Percentiles rank a stretch among this genome's conserved stretches.
Conservation (phyloP, 2,329 filamentous ascomycete species). For the Cercospora sp. region DNA sequence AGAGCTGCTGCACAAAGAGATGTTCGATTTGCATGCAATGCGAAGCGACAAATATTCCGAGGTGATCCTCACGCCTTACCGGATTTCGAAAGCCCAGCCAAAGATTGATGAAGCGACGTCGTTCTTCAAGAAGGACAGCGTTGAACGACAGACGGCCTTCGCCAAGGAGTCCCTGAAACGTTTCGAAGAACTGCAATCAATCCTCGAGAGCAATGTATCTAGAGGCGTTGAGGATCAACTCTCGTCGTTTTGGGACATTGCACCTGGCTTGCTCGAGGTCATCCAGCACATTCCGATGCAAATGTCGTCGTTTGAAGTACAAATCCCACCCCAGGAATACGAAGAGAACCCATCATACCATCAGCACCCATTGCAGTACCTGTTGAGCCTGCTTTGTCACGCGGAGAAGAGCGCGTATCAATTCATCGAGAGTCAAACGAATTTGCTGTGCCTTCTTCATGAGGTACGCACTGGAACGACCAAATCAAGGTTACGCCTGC, state of each 20-base stretch:
- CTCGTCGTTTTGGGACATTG: constrained; percentile 97
- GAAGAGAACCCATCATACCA: constrained; percentile 83
- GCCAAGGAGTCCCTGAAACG: constrained; percentile 72
- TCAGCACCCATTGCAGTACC: constrained; percentile 81
- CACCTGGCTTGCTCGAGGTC: constrained; percentile 74
- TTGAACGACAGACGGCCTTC: constrained; percentile 67
- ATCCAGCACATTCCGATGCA: constrained; percentile 72
- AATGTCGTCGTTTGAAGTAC: constrained; percentile 63
- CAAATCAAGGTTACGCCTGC: constrained; percentile 64
- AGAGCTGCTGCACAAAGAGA: constrained; percentile 80
- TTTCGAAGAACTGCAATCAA: constrained; percentile 71
- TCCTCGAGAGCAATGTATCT: constrained; percentile 81
- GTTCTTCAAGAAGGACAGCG: constrained; percentile 79
- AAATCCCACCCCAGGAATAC: constrained; percentile 76
- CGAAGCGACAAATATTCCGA: constrained; percentile 80
- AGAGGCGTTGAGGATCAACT: constrained; percentile 89
- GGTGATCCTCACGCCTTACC: constrained; percentile 79
- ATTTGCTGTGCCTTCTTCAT: constrained; percentile 83
- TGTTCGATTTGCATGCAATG: constrained; percentile 80
- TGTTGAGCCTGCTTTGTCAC: constrained; percentile 81
- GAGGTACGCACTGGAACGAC: constrained; percentile 82
- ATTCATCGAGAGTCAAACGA: constrained; percentile 93
- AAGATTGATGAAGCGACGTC: constrained; percentile 75
- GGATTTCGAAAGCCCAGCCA: constrained; percentile 68
- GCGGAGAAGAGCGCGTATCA: constrained; percentile 92